Evolutionary conservation across 169 alveolate species (phyloP).

Genomic region (Plasmodium yoelii): DNA sequence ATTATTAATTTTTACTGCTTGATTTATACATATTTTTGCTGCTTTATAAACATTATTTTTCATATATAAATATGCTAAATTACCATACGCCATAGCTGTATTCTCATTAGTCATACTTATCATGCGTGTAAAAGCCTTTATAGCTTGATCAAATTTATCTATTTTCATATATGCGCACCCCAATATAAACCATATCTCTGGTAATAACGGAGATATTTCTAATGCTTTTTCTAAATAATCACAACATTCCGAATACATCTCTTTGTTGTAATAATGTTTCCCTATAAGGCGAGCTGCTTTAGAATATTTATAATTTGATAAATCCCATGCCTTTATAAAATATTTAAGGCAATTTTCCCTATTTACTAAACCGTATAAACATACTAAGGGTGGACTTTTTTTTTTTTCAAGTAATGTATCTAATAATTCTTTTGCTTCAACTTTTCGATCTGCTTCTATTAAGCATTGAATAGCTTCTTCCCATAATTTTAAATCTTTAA

Average conservation of each 20-base stretch:
- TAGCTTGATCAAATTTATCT: conserved; percentile 76
- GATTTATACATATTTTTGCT: conserved; percentile 82
- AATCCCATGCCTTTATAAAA: conserved; percentile 83
- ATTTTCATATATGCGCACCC: conserved; percentile 84
- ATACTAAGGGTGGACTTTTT: conserved; percentile 80
- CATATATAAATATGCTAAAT: conserved; percentile 82
- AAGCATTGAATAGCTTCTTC: conserved; percentile 86
- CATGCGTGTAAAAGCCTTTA: conserved; percentile 80
- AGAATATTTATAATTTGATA: conserved; percentile 80
- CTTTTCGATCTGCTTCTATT: conserved; percentile 81
- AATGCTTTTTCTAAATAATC: conserved; percentile 79
- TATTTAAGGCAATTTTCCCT: conserved; percentile 75
- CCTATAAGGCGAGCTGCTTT: conserved; percentile 87
- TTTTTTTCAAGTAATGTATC: conserved; percentile 58
- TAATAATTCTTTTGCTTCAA: conserved; percentile 84
- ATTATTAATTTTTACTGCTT: conserved; percentile 82
- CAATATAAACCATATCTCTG: conserved; percentile 78
- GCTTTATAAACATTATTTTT: conserved; percentile 76
- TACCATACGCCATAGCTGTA: conserved; percentile 84
- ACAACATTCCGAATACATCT: conserved; percentile 75
- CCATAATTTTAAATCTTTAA: conserved; percentile 84
- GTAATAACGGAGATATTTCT: conserved; percentile 82
- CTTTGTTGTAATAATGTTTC: conserved; percentile 76
- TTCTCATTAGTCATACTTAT: conserved; percentile 82
- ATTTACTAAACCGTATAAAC: conserved; percentile 81